Conservation (phyloP, 306 rosid genomes). For the Echinosophora koreensis region DNA sequence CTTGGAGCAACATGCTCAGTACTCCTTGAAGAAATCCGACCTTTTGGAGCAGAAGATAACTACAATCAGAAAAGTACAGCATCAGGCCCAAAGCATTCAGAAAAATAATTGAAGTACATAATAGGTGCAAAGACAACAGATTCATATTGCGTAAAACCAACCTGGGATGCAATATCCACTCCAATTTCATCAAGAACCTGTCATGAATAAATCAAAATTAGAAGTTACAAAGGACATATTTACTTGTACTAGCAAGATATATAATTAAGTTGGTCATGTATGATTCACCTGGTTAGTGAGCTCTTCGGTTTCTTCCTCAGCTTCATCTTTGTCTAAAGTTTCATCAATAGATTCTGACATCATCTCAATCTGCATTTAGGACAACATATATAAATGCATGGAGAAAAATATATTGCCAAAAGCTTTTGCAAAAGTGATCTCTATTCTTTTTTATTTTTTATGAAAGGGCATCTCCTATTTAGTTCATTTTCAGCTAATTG, state of each 20-base stretch:
- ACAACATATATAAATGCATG: not conserved
- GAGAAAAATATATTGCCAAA: not conserved
- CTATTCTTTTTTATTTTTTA: not conserved
- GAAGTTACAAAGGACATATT: not conserved
- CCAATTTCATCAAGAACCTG: conserved; percentile 99
- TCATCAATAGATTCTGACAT: conserved; percentile 98
- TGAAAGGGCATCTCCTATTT: too few relatives aligned
- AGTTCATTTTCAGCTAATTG: not conserved
- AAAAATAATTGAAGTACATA: conserved; percentile 16
- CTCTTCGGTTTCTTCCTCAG: conserved; percentile 98
- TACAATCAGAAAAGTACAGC: conserved; percentile 44
- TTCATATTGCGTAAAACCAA: conserved; percentile 48
- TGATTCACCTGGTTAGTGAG: conserved; percentile 89
- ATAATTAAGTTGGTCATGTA: conserved; percentile 33
- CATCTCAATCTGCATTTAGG: conserved; percentile 86
- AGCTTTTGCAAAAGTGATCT: not conserved
- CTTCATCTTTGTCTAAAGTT: conserved; percentile 97
- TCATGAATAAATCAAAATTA: conserved; percentile 41
- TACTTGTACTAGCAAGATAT: conserved; percentile 15
- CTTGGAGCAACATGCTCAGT: conserved; percentile 67
- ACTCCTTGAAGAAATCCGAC: conserved; percentile 83
- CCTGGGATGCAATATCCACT: conserved; percentile 99
- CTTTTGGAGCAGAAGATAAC: conserved; percentile 98
- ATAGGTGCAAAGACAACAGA: conserved; percentile 19
- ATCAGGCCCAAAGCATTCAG: conserved; percentile 39